Conservation (phyloP, 2,329 filamentous ascomycete species). For the Rugonectria rugulosa region DNA sequence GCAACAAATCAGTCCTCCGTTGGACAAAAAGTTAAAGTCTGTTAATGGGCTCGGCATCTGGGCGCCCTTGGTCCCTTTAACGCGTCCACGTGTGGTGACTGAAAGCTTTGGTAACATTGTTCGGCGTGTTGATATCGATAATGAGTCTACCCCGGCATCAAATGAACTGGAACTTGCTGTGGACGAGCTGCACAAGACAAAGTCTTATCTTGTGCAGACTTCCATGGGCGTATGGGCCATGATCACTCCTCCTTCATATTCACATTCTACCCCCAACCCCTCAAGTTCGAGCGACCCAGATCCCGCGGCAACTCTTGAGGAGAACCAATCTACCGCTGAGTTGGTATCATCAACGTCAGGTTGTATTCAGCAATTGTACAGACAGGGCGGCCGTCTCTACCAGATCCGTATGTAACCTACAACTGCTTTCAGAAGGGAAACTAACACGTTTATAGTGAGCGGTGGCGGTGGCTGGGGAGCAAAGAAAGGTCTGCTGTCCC, state of each 20-base stretch:
- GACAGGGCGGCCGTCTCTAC: conserved; percentile 55
- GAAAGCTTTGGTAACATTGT: conserved; percentile 82
- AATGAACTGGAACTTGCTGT: conserved; percentile 74
- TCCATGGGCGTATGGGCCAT: conserved; percentile 77
- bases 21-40: conserved; percentile 28
- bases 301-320: conserved; percentile 31
- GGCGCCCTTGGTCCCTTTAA: conserved; percentile 68
- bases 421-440: background rate
- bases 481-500: conserved; percentile 79
- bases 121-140: conserved; percentile 63
- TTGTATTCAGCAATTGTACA: conserved; percentile 46
- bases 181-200: conserved; percentile 60
- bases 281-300: conserved; percentile 23
- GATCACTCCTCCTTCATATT: conserved; percentile 57
- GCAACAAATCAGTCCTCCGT: conserved; percentile 47
- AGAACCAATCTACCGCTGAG: conserved; percentile 29
- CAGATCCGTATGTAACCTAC: conserved; percentile 42
- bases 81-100: conserved; percentile 66
- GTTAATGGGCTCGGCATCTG: conserved; percentile 40
- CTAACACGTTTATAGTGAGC: conserved; percentile 60
- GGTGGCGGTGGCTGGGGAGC: conserved; percentile 86
- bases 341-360: conserved; percentile 36
- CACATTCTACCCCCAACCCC: conserved; percentile 18
- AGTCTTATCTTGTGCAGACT: conserved; percentile 44
- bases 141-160: conserved; percentile 66